These are phyloP conservation scores for Prorocentrum cordatum DNA, from an alignment of 169 alveolate genomes.

Conservation along the genomic window DNA sequence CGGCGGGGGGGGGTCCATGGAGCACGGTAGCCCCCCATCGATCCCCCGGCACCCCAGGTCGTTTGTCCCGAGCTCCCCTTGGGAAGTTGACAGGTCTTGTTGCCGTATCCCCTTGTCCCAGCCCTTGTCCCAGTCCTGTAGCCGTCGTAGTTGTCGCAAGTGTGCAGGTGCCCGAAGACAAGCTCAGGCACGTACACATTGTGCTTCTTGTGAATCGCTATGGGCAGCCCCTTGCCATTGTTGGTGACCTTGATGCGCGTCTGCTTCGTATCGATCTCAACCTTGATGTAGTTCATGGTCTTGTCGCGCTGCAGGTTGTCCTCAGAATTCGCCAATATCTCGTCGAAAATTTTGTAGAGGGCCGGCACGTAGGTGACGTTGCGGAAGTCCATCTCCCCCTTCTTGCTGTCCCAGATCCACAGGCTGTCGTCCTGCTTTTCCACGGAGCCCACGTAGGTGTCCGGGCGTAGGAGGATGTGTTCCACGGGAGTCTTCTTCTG, in stretches of 20 bases:
- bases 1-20: no score
- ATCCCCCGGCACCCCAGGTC: no score
- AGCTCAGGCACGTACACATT: constrained; percentile 96
- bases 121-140: no score
- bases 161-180: constrained; percentile 94
- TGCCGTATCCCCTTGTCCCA: no score
- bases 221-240: constrained; percentile 88
- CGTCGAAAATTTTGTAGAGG: constrained; percentile 95
- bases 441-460: constrained; percentile 94
- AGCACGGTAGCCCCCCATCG: no score
- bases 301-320: constrained; percentile 76
- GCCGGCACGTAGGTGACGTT: constrained; percentile 92
- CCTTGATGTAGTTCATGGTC: constrained; percentile 77
- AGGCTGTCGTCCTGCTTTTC: no score
- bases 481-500: constrained; percentile 93
- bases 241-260: constrained; percentile 82
- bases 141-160: constrained; percentile 98
- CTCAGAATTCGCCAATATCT: constrained; percentile 97
- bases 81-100: no score
- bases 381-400: no score
- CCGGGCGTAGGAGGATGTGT: constrained; percentile 97
- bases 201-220: constrained; percentile 91
- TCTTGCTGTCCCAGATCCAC: no score
- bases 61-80: no score
- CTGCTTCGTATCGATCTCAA: constrained; percentile 75